Evolutionary conservation across 148 eudicot genomes (phyloP), one percentile per base, ranked within the genome.

Genomic region (Vaccinium macrocarpon): DNA sequence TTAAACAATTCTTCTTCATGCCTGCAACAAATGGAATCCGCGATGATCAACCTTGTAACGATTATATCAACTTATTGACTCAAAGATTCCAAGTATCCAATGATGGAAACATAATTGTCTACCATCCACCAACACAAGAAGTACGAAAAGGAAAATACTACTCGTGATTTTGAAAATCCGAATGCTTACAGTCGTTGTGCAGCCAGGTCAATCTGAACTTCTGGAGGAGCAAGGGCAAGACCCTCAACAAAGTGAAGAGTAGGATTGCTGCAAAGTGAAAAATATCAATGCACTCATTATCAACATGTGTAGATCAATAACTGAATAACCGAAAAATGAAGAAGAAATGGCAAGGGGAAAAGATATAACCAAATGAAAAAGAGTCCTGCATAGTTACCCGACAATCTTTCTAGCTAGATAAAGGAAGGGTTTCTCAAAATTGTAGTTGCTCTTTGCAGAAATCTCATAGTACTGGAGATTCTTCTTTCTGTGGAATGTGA

Each of bases 361-460:
- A 27, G 38, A 13, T 4, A 53, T 1, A 52, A 52, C 10, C 14
- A 83, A 23, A 50, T 35, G 7, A 48, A 51, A 19, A 1, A 14
- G 38, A 8, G 6, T n/a, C 16, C 8, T n/a, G 18, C 11, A 55
- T 8, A 3, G 14, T 79, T 86, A 86, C 88, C 88, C 86, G 1
- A 84, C 76, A 83, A 86, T 74, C 55, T 83, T 83, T 72, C 86
- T 79, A 50, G 88, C 86, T 52, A 86, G 86, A 73, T 86, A 86
- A 1, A 83, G 82, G 82, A 82, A 86, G 52, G 87, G 87, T 70
- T 82, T 82, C 85, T 86, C 84, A 27, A 86, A 86, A 83, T 86
- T 86, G 83, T 82, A 86, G 79, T 86, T 86, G 85, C 88, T 86
- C 85, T 86, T 85, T 21, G 85, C 88, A 71, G 88, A 86, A 32